Conservation (phyloP, 768 basidiomycete species). For the Pleurotus citrinopileatus region DNA sequence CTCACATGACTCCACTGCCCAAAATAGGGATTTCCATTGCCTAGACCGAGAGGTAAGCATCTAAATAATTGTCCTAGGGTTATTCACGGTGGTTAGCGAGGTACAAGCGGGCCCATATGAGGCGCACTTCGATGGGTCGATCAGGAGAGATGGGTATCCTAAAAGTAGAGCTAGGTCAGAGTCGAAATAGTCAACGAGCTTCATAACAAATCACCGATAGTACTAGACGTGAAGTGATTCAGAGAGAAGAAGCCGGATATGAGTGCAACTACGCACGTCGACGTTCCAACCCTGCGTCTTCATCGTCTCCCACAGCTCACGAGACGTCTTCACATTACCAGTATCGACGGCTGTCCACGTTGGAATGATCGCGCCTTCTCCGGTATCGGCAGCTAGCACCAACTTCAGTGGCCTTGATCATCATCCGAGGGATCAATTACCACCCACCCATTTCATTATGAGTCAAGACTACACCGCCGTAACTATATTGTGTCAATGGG, state of each 20-base stretch:
- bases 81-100: not conserved
- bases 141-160: slow-evolving; percentile 96
- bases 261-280: slow-evolving; percentile 56
- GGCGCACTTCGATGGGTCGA: slow-evolving; percentile 78
- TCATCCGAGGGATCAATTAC: not conserved
- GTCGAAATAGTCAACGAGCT: not conserved
- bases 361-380: slow-evolving; percentile 80
- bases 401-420: not conserved
- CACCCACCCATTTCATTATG: slow-evolving; percentile 88
- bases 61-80: slow-evolving; percentile 86
- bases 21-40: too few species aligned
- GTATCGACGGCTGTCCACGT: slow-evolving; percentile 93
- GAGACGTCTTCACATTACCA: slow-evolving; percentile 79
- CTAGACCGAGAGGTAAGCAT: slow-evolving; percentile 94
- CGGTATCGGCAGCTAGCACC: slow-evolving; percentile 46
- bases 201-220: slow-evolving; percentile 50
- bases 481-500: too few species aligned
- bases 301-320: slow-evolving; percentile 83
- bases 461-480: slow-evolving; percentile 86
- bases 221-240: slow-evolving; percentile 50
- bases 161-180: slow-evolving; percentile 10
- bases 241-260: slow-evolving; percentile 7
- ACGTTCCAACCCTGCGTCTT: slow-evolving; percentile 85
- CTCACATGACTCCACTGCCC: too few species aligned
- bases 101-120: not conserved